A percentile compares a stretch with the other conserved stretches of the same genome.
Conservation (phyloP, 441 rosid species). For the Gossypium lobatum region DNA sequence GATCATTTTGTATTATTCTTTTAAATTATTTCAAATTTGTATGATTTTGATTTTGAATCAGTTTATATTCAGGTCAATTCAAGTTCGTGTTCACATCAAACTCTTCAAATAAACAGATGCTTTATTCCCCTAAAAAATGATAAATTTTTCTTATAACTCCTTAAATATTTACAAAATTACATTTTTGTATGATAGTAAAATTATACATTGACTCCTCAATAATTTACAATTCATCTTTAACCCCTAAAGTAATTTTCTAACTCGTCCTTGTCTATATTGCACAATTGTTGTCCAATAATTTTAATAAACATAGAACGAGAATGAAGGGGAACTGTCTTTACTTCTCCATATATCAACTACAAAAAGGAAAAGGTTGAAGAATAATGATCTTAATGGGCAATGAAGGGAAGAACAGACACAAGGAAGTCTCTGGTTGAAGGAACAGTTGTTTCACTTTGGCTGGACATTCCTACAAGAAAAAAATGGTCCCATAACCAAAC, state of each 20-base stretch:
- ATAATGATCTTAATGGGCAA: slow-evolving; percentile 11
- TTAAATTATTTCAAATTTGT: too few relatives aligned
- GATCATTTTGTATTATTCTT: too few relatives aligned
- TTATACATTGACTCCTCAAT: background rate
- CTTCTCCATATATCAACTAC: background rate
- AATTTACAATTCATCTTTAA: background rate
- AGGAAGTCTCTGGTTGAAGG: slow-evolving; percentile 24
- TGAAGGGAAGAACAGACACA: slow-evolving; percentile 22
- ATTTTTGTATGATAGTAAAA: too few relatives aligned
- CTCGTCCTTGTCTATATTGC: background rate
- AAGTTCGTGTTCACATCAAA: too few relatives aligned
- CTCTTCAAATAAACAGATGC: too few relatives aligned
- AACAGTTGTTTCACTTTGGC: slow-evolving; percentile 32
- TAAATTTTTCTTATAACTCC: too few relatives aligned
- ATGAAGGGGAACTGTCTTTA: background rate
- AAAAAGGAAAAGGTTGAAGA: background rate
- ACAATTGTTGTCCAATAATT: background rate
- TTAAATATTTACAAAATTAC: too few relatives aligned
- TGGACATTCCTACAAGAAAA: slow-evolving; percentile 30
- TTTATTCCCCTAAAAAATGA: too few relatives aligned
- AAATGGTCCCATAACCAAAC: slow-evolving; percentile 31
- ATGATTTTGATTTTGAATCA: too few relatives aligned
- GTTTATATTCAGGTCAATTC: too few relatives aligned
- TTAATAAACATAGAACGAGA: background rate
- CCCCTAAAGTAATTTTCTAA: background rate